Evolutionary conservation across 805 yeast genomes (phyloP), one percentile per base, ranked within the genome.

Genomic region (Helenozyma rhizophorensis): DNA sequence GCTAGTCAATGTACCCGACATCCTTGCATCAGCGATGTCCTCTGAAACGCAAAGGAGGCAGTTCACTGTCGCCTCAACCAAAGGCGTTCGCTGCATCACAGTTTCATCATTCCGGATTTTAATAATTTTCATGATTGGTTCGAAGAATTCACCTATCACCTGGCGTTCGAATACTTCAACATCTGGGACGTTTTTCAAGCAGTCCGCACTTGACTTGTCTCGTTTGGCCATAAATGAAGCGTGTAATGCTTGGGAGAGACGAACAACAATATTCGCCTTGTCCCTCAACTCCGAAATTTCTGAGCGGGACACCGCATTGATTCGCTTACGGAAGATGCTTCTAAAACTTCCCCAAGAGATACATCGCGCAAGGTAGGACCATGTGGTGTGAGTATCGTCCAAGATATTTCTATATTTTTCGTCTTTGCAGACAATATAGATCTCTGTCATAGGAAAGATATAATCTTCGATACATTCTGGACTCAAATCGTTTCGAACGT

Each of bases 1-100:
- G 42, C 79, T 77, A 0, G 96, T 84, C 43, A 93, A 66, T 9
- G 83, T 72, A 15, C 94, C 93, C 0, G 97, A 95, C 15, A 93
- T 68, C 30, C 78, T 76, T 4, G 67, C 50, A 13, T 70, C 72
- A 17, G 84, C 62, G 15, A 66, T 63, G 2, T 75, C 80, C 9
- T 69, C 65, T 0, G 82, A 64, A 25, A 90, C 66, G 31, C 86
- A 76, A 45, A 76, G 63, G 16, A 84, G 58, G 37, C 84, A 71
- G 34, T 79, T 74, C 4, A 84, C 78, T 29, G 88, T 61, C 0
- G 95, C 90, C 50, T 87, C 89, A 2, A 94, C 79, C 30, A 93
- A 54, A 2, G 95, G 87, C 8, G 86, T 76, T 51, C 97, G 74
- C 12, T 71, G 70, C 16, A 79, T 74, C 30, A 84, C 72, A 2